A percentile compares a stretch with the other conserved stretches of the same genome.
phyloP scores from a whole-genome alignment of 768 basidiomycete genomes.

The Chiua virens region DNA sequence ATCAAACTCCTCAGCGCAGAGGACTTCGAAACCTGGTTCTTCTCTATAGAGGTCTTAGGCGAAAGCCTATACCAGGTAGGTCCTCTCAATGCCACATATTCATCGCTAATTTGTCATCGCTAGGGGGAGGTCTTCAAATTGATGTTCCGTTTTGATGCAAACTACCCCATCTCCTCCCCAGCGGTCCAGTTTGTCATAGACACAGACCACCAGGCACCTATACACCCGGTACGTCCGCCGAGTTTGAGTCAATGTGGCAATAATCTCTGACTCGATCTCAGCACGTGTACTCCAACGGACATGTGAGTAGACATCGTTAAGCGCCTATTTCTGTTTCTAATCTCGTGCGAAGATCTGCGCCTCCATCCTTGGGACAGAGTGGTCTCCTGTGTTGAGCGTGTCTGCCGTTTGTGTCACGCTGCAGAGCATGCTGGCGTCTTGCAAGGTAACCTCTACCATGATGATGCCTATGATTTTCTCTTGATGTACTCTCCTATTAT shows the following conservation, averaged over 20 bases:
- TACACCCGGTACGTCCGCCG: conserved; percentile 66
- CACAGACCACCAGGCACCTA: conserved; percentile 61
- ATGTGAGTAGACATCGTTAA: conserved; percentile 45
- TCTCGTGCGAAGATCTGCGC: conserved; percentile 68
- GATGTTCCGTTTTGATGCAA: conserved; percentile 77
- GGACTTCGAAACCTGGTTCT: conserved; percentile 74
- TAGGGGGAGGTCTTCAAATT: conserved; percentile 78
- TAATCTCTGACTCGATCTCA: conserved; percentile 30
- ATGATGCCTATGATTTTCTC: background rate
- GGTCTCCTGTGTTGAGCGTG: conserved; percentile 88
- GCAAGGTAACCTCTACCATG: conserved; percentile 58
- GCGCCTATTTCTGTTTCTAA: conserved; percentile 13
- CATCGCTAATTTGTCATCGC: background rate
- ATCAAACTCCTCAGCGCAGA: conserved; percentile 74
- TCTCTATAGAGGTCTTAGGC: conserved; percentile 82
- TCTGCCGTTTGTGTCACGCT: conserved; percentile 80
- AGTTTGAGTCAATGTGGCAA: background rate
- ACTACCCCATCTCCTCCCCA: conserved; percentile 86
- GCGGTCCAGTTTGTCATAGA: conserved; percentile 83
- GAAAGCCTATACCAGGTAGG: conserved; percentile 74
- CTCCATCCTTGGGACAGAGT: conserved; percentile 85
- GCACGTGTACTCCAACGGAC: conserved; percentile 89
- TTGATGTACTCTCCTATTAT: conserved; percentile 1
- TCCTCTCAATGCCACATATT: background rate
- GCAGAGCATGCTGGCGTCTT: conserved; percentile 91